Evolutionary conservation across 2,329 filamentous ascomycete species (phyloP), one percentile per base, ranked within the genome.

Genomic region (Penicillium thymicola): DNA sequence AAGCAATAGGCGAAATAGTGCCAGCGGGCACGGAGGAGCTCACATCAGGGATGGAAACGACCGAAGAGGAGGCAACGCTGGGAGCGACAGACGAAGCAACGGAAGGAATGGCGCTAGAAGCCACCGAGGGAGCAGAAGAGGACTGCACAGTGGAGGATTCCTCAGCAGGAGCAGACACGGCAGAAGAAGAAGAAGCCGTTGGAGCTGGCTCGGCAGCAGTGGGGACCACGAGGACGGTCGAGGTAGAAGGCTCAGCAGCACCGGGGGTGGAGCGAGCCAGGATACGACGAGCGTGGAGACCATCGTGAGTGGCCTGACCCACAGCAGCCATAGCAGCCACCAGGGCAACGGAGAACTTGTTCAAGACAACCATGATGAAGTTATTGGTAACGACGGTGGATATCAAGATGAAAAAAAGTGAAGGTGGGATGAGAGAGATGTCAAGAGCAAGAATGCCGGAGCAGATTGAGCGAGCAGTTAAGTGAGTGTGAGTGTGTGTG

Each of bases 291-390:
- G 64, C 65, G 36, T 65, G 65, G 27, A 65, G 60, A 46, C 57
- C 64, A 40, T 71, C 64, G 52, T 64, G 62, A 40, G 62, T 65
- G 49, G 75, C 74, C 56, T 75, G 68, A 45, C 67, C 66, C 36
- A 72, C 50, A 36, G 72, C 67, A 53, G 71, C 74, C 52, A 76
- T 62, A 47, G 69, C 67, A 27, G 70, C 71, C 50, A 75, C 61
- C 45, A 75, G 63, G 54, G 67, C 70, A 52, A 75, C 41, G 41
- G 72, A 70, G 58, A 72, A 40, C 60, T 72, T 75, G 68, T 64
- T 65, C 50, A 69, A 59, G 59, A 75, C 65, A 47, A 72, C 70
- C 75, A 77, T 77, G 41, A 54, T 70, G 65, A 54, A 57, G 50
- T 18, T 46, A n/a, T 48, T 51, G 41, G 51, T 46, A 53, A 49